Conservation (phyloP, 2,329 filamentous ascomycete species). For the Colletotrichum acutatum region DNA sequence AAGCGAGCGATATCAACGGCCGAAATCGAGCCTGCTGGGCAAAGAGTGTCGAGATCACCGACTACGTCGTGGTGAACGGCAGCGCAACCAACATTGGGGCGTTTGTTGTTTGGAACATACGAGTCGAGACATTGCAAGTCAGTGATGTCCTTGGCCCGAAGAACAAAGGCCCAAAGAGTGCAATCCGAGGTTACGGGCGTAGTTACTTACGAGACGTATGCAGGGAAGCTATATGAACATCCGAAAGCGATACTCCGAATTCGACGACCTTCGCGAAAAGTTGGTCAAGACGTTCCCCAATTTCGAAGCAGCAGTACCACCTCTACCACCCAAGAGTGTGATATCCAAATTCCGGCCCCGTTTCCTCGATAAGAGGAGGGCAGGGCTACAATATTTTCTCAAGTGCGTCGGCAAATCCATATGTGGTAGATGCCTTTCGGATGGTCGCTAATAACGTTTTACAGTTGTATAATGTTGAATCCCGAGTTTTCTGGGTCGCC, state of each 20-base stretch:
- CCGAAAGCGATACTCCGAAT: slow-evolving; percentile 88
- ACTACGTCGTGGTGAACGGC: slow-evolving; percentile 67
- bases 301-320: slow-evolving; percentile 87
- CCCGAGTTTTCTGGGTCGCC: slow-evolving; percentile 95
- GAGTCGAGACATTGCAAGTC: slow-evolving; percentile 86
- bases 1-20: slow-evolving; percentile 61
- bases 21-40: slow-evolving; percentile 72
- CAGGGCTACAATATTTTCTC: slow-evolving; percentile 90
- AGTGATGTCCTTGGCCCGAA: slow-evolving; percentile 48
- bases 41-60: slow-evolving; percentile 68
- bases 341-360: slow-evolving; percentile 85
- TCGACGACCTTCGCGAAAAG: slow-evolving; percentile 81
- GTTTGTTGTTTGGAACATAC: slow-evolving; percentile 95
- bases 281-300: slow-evolving; percentile 85
- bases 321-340: slow-evolving; percentile 89
- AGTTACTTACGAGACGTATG: slow-evolving; percentile 40
- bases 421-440: not conserved
- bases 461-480: slow-evolving; percentile 88
- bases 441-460: slow-evolving; percentile 39
- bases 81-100: slow-evolving; percentile 75
- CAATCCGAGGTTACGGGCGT: too few species aligned
- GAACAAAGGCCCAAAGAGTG: not conserved
- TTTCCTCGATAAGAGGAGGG: slow-evolving; percentile 86
- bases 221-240: slow-evolving; percentile 72
- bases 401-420: slow-evolving; percentile 69